Base-by-base conservation (phyloP, 108 stramenopile species). In the Nitzschia sp. region DNA sequence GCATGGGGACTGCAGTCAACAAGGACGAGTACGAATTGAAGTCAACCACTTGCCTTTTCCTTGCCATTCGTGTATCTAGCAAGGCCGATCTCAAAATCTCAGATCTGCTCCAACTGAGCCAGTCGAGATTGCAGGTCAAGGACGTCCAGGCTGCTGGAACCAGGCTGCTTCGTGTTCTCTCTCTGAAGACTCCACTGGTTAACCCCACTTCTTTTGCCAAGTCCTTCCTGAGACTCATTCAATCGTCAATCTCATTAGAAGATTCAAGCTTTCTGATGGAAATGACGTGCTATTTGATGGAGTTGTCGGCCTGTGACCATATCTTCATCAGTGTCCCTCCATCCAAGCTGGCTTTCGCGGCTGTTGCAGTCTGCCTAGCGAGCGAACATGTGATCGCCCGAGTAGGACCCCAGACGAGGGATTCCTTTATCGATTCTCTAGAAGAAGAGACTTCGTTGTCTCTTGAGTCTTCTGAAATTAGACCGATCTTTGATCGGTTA, bases 31-130 rank as follows among this genome's bases (percentile, higher is more conserved):
- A 79, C 49, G 74, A 83, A 61, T 46, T 62, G 17, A 58, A 46
- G 15, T 60, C 75, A 3, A 69, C 78, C 70, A 72, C 82, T 25
- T 64, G 74, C 1, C 59, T 83, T 36, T 79, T 83, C 49, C 71
- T 83, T 3, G 77, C 78, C 9, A 28, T 79, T 18, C 59, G 78
- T 9, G 32, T 83, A 19, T 61, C 68, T 25, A 64, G 46, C 9
- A 54, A 46, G 9, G 36, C 36, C 21, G 70, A 77, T 15, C 53
- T 82, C 13, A 54, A 56, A n/a, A 70, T 78, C 32, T 27, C 53
- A n/a, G 68, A 82, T 8, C 32, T 82, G 3, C 24, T 75, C 21
- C 23, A 49, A 21, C 70, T 82, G 51, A 78, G 77, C 46, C 58
- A 73, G 25, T 38, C 60, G n/a, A 61, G 68, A 36, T 48, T 69